Percentiles rank a stretch among this genome's conserved stretches.
These are phyloP conservation scores for Xylaria sp. DNA, from an alignment of 2,329 filamentous ascomycete genomes.

Conservation along the genomic window DNA sequence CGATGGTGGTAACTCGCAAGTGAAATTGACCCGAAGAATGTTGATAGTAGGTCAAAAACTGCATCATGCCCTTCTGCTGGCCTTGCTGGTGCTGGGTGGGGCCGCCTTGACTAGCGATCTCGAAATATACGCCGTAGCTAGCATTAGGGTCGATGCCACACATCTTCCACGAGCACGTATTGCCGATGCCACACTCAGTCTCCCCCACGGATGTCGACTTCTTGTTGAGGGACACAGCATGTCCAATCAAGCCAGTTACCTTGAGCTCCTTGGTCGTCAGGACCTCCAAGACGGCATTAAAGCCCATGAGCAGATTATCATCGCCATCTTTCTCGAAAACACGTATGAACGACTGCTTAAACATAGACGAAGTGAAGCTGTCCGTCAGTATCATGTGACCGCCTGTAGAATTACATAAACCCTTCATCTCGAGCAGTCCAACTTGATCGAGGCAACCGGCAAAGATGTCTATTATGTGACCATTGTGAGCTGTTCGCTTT, in stretches of 20 bases:
- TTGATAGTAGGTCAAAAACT: slow-evolving; percentile 98
- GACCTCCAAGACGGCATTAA: slow-evolving; percentile 95
- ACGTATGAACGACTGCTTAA: slow-evolving; percentile 96
- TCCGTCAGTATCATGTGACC: slow-evolving; percentile 98
- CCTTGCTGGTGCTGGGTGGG: slow-evolving; percentile 82
- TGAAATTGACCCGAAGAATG: slow-evolving; percentile 97
- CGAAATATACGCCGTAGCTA: slow-evolving; percentile 96
- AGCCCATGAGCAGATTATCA: slow-evolving; percentile 95
- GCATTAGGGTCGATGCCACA: slow-evolving; percentile 93
- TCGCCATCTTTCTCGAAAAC: slow-evolving; percentile 96
- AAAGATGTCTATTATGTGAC: slow-evolving; percentile 97
- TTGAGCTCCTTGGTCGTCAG: slow-evolving; percentile 98
- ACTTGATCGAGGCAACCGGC: slow-evolving; percentile 97
- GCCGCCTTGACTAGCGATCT: slow-evolving; percentile 92
- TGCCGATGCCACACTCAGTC: slow-evolving; percentile 97
- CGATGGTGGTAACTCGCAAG: slow-evolving; percentile 91
- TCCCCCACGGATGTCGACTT: slow-evolving; percentile 97
- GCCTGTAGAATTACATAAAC: slow-evolving; percentile 91
- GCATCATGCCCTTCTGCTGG: slow-evolving; percentile 92
- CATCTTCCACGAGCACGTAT: slow-evolving; percentile 99
- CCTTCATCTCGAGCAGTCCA: slow-evolving; percentile 97
- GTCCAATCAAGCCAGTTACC: slow-evolving; percentile 94
- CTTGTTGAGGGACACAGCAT: slow-evolving; percentile 96
- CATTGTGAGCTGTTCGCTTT: slow-evolving; percentile 93
- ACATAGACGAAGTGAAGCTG: slow-evolving; percentile 98